A percentile compares a stretch with the other conserved stretches of the same genome.
phyloP scores from a whole-genome alignment of 176 grass and related monocot species.

The barley (Hordeum vulgare) region MorexV3_pseudomolecules_assembly NC_058524.1:526847364-526847863 shows the following conservation, averaged over 20 bases:
- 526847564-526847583: background rate
- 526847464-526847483: conserved; percentile 39
- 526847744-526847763: background rate
- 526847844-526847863: conserved; percentile 80
- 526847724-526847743: conserved; percentile 30
- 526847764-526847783: background rate
- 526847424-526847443: conserved; percentile 19
- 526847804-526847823: conserved; percentile 86
- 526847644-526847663: conserved; percentile 90
- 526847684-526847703: conserved; percentile 64
- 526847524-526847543: background rate
- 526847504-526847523: conserved; percentile 21
- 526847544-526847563: background rate
- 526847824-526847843: conserved; percentile 67
- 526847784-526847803: background rate
- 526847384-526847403: background rate
- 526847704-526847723: conserved; percentile 60
- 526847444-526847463: conserved; percentile 73
- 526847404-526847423: background rate
- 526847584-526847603: background rate
- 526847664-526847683: conserved; percentile 97
- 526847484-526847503: conserved; percentile 67
- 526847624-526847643: conserved; percentile 66
- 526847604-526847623: background rate
- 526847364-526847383: background rate